These are phyloP conservation scores for Starmerella powellii DNA, from an alignment of 805 yeast genomes.

Conservation along the genomic window DNA sequence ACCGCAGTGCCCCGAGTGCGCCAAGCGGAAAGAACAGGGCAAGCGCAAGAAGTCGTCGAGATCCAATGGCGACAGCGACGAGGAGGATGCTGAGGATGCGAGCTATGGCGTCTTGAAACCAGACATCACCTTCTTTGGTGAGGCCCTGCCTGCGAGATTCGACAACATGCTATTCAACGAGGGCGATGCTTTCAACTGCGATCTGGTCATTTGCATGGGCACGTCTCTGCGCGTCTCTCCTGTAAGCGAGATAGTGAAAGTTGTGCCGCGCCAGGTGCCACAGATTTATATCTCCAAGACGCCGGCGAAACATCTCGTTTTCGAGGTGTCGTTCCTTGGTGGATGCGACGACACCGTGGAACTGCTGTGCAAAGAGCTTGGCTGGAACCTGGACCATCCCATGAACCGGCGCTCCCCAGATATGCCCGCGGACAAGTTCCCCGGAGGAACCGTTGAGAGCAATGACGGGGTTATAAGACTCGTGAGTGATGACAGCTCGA, in stretches of 20 bases:
- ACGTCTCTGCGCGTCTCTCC: slow-evolving; percentile 89
- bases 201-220: slow-evolving; percentile 72
- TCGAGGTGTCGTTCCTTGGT: slow-evolving; percentile 68
- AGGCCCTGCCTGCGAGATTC: slow-evolving; percentile 58
- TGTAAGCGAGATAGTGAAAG: slow-evolving; percentile 74
- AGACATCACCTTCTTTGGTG: slow-evolving; percentile 86
- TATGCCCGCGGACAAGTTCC: slow-evolving; percentile 17
- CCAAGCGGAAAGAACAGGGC: slow-evolving; percentile 3
- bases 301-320: slow-evolving; percentile 60
- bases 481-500: too few relatives aligned
- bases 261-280: slow-evolving; percentile 60
- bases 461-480: slow-evolving; percentile 25
- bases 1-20: slow-evolving; percentile 63
- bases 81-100: slow-evolving; percentile 24
- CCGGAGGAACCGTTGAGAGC: slow-evolving; percentile 23
- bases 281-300: slow-evolving; percentile 71
- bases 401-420: slow-evolving; percentile 31
- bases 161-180: slow-evolving; percentile 38
- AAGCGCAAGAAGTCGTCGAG: slow-evolving; percentile 5
- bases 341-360: slow-evolving; percentile 74
- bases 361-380: slow-evolving; percentile 43
- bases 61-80: slow-evolving; percentile 31
- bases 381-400: slow-evolving; percentile 52
- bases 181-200: slow-evolving; percentile 57
- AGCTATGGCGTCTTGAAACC: slow-evolving; percentile 82